Base-by-base conservation (phyloP, 116 monocot species). In the Phalaenopsis hybrid region DNA sequence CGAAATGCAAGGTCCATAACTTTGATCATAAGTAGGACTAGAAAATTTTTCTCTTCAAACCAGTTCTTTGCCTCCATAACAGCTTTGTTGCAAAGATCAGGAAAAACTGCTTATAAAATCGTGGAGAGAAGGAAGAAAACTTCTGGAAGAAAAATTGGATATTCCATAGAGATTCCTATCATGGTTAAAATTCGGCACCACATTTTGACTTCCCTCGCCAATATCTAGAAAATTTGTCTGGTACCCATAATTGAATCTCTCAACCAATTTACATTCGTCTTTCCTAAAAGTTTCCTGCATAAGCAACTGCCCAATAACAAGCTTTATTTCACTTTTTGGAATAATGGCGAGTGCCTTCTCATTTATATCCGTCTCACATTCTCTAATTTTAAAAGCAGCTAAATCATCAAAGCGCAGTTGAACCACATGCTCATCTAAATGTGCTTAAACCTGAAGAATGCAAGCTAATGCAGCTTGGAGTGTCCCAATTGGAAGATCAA, bases 1-100 rank as follows among this genome's bases (percentile, higher is more conserved):
- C 37, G 90, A 79, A 44, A 77, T 80, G 81, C 90, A 90, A 79
- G 87, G 89, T 73, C 91, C 90, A 79, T 43, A 84, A 44, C 89
- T 90, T 23, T 75, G 51, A 80, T 84, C 78, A 78, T 79, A 78
- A 75, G 86, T 93, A 33, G 87, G 83, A 21, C 75, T 81, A 61
- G 87, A 79, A 18, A 61, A 58, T 44, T 85, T 92, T 91, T 92
- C 87, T 93, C 90, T 50, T 91, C 86, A 20, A 94, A 76, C 92
- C 92, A 92, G 82, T 93, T 92, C 84, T 93, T 92, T 72, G 93
- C 94, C 84, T 97, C 97, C 81, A 58, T 85, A 34, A 97, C 81
- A 80, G 90, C 97, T 82, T 80, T 83, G n/a, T 80, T 81, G 67
- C 78, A 82, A 41, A 88, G 68, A 79, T 88, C 88, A 73, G 87